Conservation (phyloP, 116 monocot genomes). For the Posidonia oceanica region DNA sequence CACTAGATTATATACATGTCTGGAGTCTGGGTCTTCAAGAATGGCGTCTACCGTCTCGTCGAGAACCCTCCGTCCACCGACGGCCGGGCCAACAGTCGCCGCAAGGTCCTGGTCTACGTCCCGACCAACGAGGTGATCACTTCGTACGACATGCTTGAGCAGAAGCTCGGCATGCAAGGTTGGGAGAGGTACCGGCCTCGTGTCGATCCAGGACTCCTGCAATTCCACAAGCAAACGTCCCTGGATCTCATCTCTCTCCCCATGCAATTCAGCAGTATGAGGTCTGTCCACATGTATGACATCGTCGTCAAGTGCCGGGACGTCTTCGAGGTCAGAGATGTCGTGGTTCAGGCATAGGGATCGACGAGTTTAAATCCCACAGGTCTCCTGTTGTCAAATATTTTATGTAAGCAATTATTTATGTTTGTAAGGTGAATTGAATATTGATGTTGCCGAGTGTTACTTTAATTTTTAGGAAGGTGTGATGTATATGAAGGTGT, state of each 20-base stretch:
- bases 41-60: conserved; percentile 19
- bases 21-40: conserved; percentile 34
- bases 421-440: too few species aligned
- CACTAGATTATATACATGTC: conserved; percentile 10
- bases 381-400: background rate
- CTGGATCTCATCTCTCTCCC: conserved; percentile 30
- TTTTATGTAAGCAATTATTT: background rate
- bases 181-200: conserved; percentile 20
- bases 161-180: conserved; percentile 15
- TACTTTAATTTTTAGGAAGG: too few species aligned
- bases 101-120: conserved; percentile 23
- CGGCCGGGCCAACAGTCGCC: background rate
- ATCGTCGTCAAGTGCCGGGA: conserved; percentile 34
- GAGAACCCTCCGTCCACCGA: conserved; percentile 10
- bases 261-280: conserved; percentile 13
- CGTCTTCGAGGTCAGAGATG: conserved; percentile 19
- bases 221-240: conserved; percentile 12
- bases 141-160: conserved; percentile 24
- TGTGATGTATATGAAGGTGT: too few species aligned
- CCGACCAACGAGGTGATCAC: conserved; percentile 17
- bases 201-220: conserved; percentile 19
- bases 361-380: too few species aligned
- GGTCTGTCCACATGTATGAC: conserved; percentile 35
- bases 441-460: too few species aligned
- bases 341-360: too few species aligned